A percentile compares a stretch with the other conserved stretches of the same genome.
Conservation (phyloP, 1,139 yeast genomes). For the Diutina siamensis region DNA sequence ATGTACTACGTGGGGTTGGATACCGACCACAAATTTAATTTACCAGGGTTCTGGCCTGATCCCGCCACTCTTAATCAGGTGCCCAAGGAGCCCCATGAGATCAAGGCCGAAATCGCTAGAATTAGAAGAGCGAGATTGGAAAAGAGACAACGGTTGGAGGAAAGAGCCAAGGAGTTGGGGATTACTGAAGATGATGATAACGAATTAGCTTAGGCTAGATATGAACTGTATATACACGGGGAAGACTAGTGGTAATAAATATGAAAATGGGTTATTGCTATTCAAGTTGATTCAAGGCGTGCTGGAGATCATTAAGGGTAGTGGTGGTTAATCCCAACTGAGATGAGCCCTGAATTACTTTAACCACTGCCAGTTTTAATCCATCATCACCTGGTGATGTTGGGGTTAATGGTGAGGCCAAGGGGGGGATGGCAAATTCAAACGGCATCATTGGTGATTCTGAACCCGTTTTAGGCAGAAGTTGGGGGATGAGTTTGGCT, state of each 20-base stretch:
- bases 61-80: slow-evolving; percentile 83
- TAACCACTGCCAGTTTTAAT: neutral
- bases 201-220: neutral
- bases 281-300: neutral
- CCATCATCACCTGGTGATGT: neutral
- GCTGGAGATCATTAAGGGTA: neutral
- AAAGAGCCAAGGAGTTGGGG: slow-evolving; percentile 58
- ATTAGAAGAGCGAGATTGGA: slow-evolving; percentile 66
- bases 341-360: neutral
- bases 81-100: slow-evolving; percentile 88
- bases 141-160: slow-evolving; percentile 64
- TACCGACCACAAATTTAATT: slow-evolving; percentile 77
- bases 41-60: slow-evolving; percentile 98
- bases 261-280: neutral
- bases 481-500: neutral
- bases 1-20: slow-evolving; percentile 91
- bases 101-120: slow-evolving; percentile 82
- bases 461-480: too few relatives aligned
- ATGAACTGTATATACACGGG: neutral
- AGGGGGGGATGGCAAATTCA: too few relatives aligned
- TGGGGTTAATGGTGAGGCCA: neutral
- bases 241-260: too few relatives aligned
- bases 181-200: slow-evolving; percentile 29
- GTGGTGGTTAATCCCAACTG: neutral
- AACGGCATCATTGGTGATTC: neutral